These are phyloP conservation scores for Bolboschoenoplectus hybrid DNA, from an alignment of 202 grass and related monocot species.

Conservation along the genomic window DNA sequence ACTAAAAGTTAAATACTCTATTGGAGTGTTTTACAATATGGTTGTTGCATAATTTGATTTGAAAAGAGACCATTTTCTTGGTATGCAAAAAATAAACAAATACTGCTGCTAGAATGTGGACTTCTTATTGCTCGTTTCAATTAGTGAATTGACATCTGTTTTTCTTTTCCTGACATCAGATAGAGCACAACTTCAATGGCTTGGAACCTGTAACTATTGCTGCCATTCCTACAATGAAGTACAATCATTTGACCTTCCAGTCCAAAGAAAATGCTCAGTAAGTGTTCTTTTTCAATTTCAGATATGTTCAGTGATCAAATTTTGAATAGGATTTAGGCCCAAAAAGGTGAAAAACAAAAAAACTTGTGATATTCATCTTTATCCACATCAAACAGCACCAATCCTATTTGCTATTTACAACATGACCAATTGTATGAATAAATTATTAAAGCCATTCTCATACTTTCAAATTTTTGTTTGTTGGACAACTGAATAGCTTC, in stretches of 20 bases:
- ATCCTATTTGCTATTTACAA: conserved; percentile 3
- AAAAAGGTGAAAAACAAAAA: neutral
- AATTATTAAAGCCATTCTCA: neutral
- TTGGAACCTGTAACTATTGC: conserved; percentile 85
- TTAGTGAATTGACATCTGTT: conserved; percentile 40
- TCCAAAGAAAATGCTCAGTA: conserved; percentile 94
- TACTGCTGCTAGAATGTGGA: neutral
- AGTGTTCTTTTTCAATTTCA: conserved; percentile 47
- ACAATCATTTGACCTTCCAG: conserved; percentile 59
- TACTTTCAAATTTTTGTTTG: neutral
- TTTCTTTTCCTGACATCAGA: conserved; percentile 52
- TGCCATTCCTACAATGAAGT: conserved; percentile 78
- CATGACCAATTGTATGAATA: neutral
- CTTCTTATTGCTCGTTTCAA: neutral
- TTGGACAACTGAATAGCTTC: neutral
- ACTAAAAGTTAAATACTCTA: neutral
- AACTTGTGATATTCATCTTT: neutral
- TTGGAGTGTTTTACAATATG: neutral
- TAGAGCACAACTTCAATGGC: conserved; percentile 54
- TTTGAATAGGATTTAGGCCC: conserved; percentile 7
- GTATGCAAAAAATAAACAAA: neutral
- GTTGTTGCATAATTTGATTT: neutral
- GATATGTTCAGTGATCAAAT: conserved; percentile 25
- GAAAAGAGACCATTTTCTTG: neutral
- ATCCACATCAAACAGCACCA: neutral